phyloP scores from a whole-genome alignment of 1,139 yeast species.

The Taphrina betulina region DNA sequence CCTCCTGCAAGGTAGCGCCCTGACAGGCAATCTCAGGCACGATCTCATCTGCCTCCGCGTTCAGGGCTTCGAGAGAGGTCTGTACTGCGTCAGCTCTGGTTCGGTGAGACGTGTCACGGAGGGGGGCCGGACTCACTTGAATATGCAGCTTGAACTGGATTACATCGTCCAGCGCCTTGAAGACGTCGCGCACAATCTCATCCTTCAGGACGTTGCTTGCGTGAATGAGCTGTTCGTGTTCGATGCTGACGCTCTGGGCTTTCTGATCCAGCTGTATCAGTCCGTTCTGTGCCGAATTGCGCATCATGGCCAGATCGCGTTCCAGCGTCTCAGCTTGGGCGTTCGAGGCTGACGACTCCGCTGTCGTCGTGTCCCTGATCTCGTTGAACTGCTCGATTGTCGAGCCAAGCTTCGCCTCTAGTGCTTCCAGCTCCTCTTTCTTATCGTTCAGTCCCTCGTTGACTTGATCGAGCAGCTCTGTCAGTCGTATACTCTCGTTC shows the following conservation, averaged over 20 bases:
- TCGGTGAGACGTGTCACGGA: too few species aligned
- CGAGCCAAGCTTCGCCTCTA: slow-evolving; percentile 58
- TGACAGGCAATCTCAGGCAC: slow-evolving; percentile 2
- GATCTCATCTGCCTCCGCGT: slow-evolving; percentile 23
- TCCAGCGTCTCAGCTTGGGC: slow-evolving; percentile 68
- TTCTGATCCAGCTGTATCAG: slow-evolving; percentile 57
- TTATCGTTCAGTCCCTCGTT: slow-evolving; percentile 58
- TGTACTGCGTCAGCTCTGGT: slow-evolving; percentile 1
- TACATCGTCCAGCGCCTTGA: slow-evolving; percentile 57
- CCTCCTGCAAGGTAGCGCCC: too few species aligned
- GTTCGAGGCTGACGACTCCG: slow-evolving; percentile 56
- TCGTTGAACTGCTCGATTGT: slow-evolving; percentile 59
- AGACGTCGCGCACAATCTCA: slow-evolving; percentile 55
- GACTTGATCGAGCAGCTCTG: slow-evolving; percentile 59
- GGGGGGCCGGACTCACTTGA: slow-evolving; percentile 53
- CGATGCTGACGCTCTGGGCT: slow-evolving; percentile 56
- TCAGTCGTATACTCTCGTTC: slow-evolving; percentile 60
- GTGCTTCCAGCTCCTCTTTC: slow-evolving; percentile 57
- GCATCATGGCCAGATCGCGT: slow-evolving; percentile 58
- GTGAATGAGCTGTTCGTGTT: slow-evolving; percentile 55
- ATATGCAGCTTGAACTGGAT: slow-evolving; percentile 65
- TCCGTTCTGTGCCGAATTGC: slow-evolving; percentile 56
- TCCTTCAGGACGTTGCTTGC: slow-evolving; percentile 53
- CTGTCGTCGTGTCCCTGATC: slow-evolving; percentile 54
- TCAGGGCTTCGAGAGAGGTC: slow-evolving; percentile 46